phyloP scores from a whole-genome alignment of 2,329 filamentous ascomycete species.

The Hypoxylon sp. region DNA sequence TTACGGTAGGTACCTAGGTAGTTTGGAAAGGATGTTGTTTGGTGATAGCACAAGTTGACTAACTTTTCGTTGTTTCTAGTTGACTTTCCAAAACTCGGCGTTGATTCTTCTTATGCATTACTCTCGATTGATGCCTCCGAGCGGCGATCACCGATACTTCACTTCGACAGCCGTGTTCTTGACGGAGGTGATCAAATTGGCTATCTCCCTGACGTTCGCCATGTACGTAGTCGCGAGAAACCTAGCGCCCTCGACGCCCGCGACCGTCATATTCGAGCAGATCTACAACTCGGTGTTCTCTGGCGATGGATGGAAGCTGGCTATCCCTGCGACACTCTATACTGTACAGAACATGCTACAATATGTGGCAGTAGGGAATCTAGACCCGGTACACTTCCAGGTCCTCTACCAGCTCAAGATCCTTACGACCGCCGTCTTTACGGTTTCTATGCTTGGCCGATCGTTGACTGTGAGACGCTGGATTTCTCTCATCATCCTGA shows the following conservation, averaged over 20 bases:
- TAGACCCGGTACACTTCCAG: slow-evolving; percentile 94
- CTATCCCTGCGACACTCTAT: slow-evolving; percentile 87
- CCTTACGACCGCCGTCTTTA: slow-evolving; percentile 88
- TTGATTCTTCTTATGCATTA: slow-evolving; percentile 92
- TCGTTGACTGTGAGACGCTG: slow-evolving; percentile 79
- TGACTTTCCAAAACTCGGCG: slow-evolving; percentile 83
- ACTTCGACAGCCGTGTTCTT: slow-evolving; percentile 94
- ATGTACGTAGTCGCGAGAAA: slow-evolving; percentile 87
- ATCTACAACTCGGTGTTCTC: slow-evolving; percentile 86
- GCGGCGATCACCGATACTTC: slow-evolving; percentile 87
- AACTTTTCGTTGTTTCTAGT: slow-evolving; percentile 59
- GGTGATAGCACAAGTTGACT: slow-evolving; percentile 31
- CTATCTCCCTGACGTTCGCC: slow-evolving; percentile 85
- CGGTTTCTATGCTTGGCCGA: slow-evolving; percentile 79
- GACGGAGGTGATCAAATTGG: slow-evolving; percentile 91
- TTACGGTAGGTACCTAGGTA: slow-evolving; percentile 63
- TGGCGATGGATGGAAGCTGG: slow-evolving; percentile 93
- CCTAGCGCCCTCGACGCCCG: slow-evolving; percentile 81
- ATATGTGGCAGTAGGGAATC: slow-evolving; percentile 89
- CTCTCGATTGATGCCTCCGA: slow-evolving; percentile 89
- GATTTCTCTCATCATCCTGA: slow-evolving; percentile 82
- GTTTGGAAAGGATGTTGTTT: background rate
- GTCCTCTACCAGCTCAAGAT: slow-evolving; percentile 96
- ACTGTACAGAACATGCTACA: slow-evolving; percentile 94
- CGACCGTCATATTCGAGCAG: slow-evolving; percentile 82